These are phyloP conservation scores for Boletus sp. DNA, from an alignment of 1,284 basidiomycete species.

Conservation along the genomic window DNA sequence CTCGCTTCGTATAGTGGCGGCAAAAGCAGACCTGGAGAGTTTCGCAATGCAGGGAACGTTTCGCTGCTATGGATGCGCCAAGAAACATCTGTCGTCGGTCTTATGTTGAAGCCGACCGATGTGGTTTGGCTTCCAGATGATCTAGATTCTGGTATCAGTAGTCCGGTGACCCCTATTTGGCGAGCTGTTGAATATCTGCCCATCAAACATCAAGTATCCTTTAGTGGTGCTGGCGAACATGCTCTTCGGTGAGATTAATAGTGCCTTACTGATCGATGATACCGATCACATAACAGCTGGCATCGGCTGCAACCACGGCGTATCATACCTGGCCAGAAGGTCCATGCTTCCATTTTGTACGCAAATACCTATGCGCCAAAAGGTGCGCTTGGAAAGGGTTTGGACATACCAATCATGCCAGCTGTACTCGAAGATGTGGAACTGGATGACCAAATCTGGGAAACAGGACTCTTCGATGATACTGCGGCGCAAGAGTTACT, in stretches of 20 bases:
- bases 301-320: slow-evolving; percentile 29
- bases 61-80: slow-evolving; percentile 36
- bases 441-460: slow-evolving; percentile 25
- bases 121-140: slow-evolving; percentile 34
- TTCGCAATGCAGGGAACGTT: slow-evolving; percentile 29
- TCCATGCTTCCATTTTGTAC: slow-evolving; percentile 37
- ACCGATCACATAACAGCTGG: slow-evolving; percentile 16
- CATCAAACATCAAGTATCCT: slow-evolving; percentile 34
- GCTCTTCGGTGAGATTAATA: slow-evolving; percentile 18
- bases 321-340: slow-evolving; percentile 37
- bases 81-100: slow-evolving; percentile 30
- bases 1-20: slow-evolving; percentile 28
- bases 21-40: slow-evolving; percentile 17
- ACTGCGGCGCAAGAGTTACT: slow-evolving; percentile 25
- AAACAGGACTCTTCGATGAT: slow-evolving; percentile 31
- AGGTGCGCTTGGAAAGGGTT: slow-evolving; percentile 34
- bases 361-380: slow-evolving; percentile 29
- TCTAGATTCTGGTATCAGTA: slow-evolving; percentile 25
- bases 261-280: neutral
- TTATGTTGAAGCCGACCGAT: slow-evolving; percentile 26
- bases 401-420: too few relatives aligned
- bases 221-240: slow-evolving; percentile 18
- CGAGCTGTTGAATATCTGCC: slow-evolving; percentile 30
- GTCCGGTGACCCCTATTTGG: slow-evolving; percentile 32
- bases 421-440: slow-evolving; percentile 10